Conservation (phyloP, 495 filamentous ascomycete species). For the Tuber borchii region DNA sequence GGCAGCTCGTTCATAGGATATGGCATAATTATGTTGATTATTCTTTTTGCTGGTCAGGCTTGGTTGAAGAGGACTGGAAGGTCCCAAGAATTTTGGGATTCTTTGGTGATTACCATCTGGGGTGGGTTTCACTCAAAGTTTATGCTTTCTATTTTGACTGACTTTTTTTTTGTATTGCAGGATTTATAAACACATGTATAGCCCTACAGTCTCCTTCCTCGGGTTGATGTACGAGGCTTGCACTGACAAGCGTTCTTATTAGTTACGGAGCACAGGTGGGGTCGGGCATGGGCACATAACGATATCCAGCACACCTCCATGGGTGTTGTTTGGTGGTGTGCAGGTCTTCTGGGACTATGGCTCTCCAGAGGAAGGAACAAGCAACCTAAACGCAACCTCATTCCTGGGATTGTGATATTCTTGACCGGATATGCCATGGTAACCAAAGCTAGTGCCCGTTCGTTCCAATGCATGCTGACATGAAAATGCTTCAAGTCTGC, state of each 20-base stretch:
- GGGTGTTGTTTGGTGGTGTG: slow-evolving; percentile 96
- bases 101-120: slow-evolving; percentile 82
- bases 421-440: slow-evolving; percentile 91
- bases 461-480: neutral
- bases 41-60: slow-evolving; percentile 78
- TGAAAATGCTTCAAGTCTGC: slow-evolving; percentile 46
- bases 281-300: slow-evolving; percentile 79
- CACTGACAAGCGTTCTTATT: neutral
- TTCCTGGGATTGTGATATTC: slow-evolving; percentile 82
- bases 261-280: slow-evolving; percentile 93
- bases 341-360: slow-evolving; percentile 88
- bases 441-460: slow-evolving; percentile 21
- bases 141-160: neutral
- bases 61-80: slow-evolving; percentile 80
- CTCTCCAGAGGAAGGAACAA: slow-evolving; percentile 74
- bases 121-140: slow-evolving; percentile 44
- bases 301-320: slow-evolving; percentile 96
- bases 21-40: slow-evolving; percentile 75
- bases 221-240: neutral
- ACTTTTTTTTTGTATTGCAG: neutral
- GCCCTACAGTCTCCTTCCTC: neutral
- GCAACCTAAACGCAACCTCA: slow-evolving; percentile 81
- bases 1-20: slow-evolving; percentile 93
- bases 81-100: slow-evolving; percentile 97
- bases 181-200: slow-evolving; percentile 74